Evolutionary conservation across 371 early-diverging fungal genomes (phyloP), one percentile per base, ranked within the genome.

Genomic region (Mortierella sp.): DNA sequence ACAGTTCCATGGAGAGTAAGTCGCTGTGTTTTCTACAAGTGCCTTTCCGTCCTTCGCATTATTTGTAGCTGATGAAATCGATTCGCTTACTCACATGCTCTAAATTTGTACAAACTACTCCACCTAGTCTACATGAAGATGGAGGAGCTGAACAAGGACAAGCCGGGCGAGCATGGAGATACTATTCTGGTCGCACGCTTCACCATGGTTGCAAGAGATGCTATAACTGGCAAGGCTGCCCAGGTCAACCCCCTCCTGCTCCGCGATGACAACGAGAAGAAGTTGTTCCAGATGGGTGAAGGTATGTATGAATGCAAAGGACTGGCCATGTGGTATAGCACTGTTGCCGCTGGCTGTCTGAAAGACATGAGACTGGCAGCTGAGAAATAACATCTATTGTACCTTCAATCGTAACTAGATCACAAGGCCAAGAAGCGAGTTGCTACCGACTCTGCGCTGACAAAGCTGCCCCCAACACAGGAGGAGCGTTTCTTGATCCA

Each of bases 181-280:
- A 91, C 94, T 2, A 92, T 96, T 53, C 83, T 96, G n/a, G 91
- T 91, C 16, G 96, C 97, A n/a, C 91, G 96, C 59, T 96, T 98
- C 86, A 96, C 96, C n/a, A 97, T 98, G 98, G 98, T 96, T 16
- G 98, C 98, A 2, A 89, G 94, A 26, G 95, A 97, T 82, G 91
- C 95, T 4, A 82, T 87, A 40, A 96, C 96, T 0, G 88, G 90
- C 34, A 94, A 94, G 77, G 88, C 97, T 0, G 93, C 92, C 10
- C 90, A 91, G 71, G 92, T 98, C 59, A 95, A 95, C 78, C 95
- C 95, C 31, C 87, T 98, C 71, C 78, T 87, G 44, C 87, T 96
- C 43, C 92, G 92, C 21, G 94, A 91, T 24, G 94, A 95, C 21
- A 88, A 91, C 59, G 97, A 98, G 83, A 89, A 93, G 61, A 88